phyloP scores from a whole-genome alignment of 1,139 yeast genomes.

The Candida sp. region DNA sequence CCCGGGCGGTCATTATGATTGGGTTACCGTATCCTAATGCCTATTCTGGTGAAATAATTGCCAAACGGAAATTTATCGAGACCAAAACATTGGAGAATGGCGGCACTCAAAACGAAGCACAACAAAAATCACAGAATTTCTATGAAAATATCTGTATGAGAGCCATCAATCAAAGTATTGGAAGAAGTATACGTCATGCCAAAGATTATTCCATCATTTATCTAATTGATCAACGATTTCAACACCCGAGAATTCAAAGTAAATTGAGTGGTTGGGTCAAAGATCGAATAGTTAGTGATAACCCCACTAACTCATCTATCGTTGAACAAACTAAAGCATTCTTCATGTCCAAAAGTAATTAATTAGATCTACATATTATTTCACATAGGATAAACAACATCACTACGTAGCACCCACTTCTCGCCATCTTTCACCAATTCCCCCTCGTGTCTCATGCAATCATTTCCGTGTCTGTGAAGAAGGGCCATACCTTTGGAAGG shows the following conservation, averaged over 20 bases:
- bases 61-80: conserved; percentile 68
- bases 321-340: conserved; percentile 21
- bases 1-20: conserved; percentile 82
- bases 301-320: conserved; percentile 9
- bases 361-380: neutral
- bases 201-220: conserved; percentile 78
- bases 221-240: conserved; percentile 67
- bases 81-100: conserved; percentile 36
- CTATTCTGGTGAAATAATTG: conserved; percentile 77
- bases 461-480: conserved; percentile 66
- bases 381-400: conserved; percentile 35
- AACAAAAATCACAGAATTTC: conserved; percentile 50
- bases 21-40: conserved; percentile 93
- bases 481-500: conserved; percentile 59
- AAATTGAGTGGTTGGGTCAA: conserved; percentile 83
- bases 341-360: conserved; percentile 14
- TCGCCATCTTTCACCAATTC: conserved; percentile 49
- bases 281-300: conserved; percentile 24
- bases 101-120: conserved; percentile 37
- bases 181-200: conserved; percentile 85
- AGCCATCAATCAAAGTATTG: conserved; percentile 90
- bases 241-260: conserved; percentile 40
- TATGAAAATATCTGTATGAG: conserved; percentile 90
- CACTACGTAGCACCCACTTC: conserved; percentile 67
- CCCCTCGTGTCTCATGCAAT: conserved; percentile 62